These are phyloP conservation scores for Penicillium sp. DNA, from an alignment of 2,329 filamentous ascomycete species.

Conservation along the genomic window DNA sequence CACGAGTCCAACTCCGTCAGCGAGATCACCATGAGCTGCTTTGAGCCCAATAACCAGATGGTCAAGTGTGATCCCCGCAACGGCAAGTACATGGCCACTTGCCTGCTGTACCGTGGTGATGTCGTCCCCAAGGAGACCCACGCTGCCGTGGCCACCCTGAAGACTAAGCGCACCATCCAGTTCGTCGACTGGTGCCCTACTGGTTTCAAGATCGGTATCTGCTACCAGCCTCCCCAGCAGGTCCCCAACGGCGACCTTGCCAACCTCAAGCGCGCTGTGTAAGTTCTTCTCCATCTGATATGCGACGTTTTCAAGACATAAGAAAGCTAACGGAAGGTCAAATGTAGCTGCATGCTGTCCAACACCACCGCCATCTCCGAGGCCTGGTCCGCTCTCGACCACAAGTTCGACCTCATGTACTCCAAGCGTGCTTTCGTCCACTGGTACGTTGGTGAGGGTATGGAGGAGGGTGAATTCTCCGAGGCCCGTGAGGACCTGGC, in stretches of 20 bases:
- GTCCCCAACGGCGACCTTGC: constrained; percentile 95
- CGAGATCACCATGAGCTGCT: constrained; percentile 98
- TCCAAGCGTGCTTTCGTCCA: constrained; percentile 99
- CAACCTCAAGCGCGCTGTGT: constrained; percentile 96
- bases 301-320: too few relatives aligned
- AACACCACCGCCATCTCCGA: constrained; percentile 97
- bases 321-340: too few relatives aligned
- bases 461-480: constrained; percentile 99
- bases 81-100: constrained; percentile 99
- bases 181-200: constrained; percentile 99
- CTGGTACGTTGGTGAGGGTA: constrained; percentile 99
- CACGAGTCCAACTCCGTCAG: constrained; percentile 97
- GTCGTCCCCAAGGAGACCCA: constrained; percentile 95
- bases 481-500: constrained; percentile 98
- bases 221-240: constrained; percentile 94
- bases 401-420: constrained; percentile 99
- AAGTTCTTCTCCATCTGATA: too few relatives aligned
- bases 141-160: constrained; percentile 83
- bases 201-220: constrained; percentile 99
- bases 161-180: constrained; percentile 98
- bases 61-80: constrained; percentile 98
- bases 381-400: constrained; percentile 89
- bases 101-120: constrained; percentile 94
- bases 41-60: constrained; percentile 99
- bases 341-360: constrained; percentile 72